Evolutionary conservation across 805 yeast species (phyloP).

Genomic region (Wickerhamomyces queroliae): DNA sequence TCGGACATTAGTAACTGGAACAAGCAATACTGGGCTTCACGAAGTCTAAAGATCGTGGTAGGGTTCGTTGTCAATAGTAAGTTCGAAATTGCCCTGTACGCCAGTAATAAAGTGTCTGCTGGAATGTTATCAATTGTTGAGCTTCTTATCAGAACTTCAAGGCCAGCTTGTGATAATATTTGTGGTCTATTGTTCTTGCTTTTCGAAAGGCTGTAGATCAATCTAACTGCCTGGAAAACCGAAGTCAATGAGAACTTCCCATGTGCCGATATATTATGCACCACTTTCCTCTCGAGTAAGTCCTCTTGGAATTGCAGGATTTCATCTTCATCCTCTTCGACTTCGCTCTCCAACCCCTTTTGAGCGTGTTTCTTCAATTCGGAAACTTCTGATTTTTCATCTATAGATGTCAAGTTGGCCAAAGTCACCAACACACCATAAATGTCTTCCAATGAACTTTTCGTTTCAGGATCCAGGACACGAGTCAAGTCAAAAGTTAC

Average conservation of each 20-base stretch:
- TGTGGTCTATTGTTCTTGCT: slow-evolving; percentile 17
- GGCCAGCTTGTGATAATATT: slow-evolving; percentile 42
- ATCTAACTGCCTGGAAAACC: slow-evolving; percentile 24
- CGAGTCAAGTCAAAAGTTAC: slow-evolving; percentile 26
- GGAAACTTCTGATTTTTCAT: slow-evolving; percentile 20
- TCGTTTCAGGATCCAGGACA: slow-evolving; percentile 12
- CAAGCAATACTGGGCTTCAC: slow-evolving; percentile 13
- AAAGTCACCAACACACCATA: slow-evolving; percentile 29
- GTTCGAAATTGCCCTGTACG: slow-evolving; percentile 37
- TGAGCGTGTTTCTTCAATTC: slow-evolving; percentile 27
- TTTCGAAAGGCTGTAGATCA: slow-evolving; percentile 26
- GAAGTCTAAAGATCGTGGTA: slow-evolving; percentile 26
- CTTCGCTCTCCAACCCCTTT: slow-evolving; percentile 18
- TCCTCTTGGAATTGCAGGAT: slow-evolving; percentile 14
- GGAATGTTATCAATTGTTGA: slow-evolving; percentile 2
- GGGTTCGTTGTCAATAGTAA: slow-evolving; percentile 44
- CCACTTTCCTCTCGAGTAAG: slow-evolving; percentile 15
- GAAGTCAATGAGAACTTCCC: slow-evolving; percentile 14
- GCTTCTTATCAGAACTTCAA: slow-evolving; percentile 32
- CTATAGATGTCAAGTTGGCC: slow-evolving; percentile 25
- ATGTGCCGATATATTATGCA: slow-evolving; percentile 9
- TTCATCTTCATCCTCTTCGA: slow-evolving; percentile 11
- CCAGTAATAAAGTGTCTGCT: slow-evolving; percentile 13
- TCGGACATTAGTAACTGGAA: slow-evolving; percentile 32
- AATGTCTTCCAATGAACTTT: slow-evolving; percentile 8